Base-by-base conservation (phyloP, 208 protist species). In the Phytomonas francai region DNA sequence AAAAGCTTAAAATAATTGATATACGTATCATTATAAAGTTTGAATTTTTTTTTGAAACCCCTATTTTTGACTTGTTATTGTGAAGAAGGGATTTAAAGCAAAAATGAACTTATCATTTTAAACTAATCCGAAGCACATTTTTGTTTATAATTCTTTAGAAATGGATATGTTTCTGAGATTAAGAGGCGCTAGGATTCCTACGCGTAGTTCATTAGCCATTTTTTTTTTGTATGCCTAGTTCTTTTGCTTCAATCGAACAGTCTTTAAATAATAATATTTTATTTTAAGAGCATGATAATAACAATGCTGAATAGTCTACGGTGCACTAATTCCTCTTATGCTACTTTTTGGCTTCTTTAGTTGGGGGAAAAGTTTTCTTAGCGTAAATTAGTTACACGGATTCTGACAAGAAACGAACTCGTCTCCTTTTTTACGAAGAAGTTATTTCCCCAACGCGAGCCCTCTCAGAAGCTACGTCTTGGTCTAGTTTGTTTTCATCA, bases 11-110 rank as follows among this genome's bases (percentile, higher is more conserved):
- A 30, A 34, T 60, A 32, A 34, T 9, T 60, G 28, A 60, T 57
- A 57, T 57, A 57, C 25, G 49, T 57, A 57, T 57, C 22, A 57
- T 27, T 57, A 57, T 57, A 57, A 27, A 57, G 22, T 27, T 57
- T 27, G n/a, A 57, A 25, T 25, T 27, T 27, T 25, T 57, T 22
- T 27, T 25, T 57, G 49, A 22, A 57, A 22, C 49, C 25, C 25
- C 25, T 25, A 25, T 57, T 57, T 57, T 57, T 25, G 22, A 57
- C 25, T 57, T 57, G 49, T 27, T 57, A 27, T 57, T 27, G 22
- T 25, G n/a, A 57, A 25, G 49, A 57, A 22, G n/a, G 22, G 49
- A 27, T 57, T 57, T 27, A 22, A 57, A 27, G n/a, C 25, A 27
- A 27, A 57, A 22, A 22, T 22, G 22, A 57, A 57, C 22, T 25